Conservation (phyloP, 2,329 filamentous ascomycete species). For the Fusarium sp. region DNA sequence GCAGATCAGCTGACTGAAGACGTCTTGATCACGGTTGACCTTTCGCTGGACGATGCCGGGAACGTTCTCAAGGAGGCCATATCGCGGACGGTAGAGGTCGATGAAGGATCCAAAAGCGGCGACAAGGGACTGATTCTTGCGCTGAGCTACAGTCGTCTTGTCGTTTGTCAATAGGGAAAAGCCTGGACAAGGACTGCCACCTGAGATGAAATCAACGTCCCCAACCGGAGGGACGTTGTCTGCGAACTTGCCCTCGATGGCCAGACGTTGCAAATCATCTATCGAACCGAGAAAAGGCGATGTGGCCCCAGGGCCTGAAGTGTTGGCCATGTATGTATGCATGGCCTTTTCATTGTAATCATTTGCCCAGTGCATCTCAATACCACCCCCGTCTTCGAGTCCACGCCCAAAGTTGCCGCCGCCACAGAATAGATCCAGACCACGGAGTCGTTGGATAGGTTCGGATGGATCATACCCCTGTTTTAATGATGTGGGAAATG, state of each 20-base stretch:
- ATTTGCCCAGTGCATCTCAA: slow-evolving; percentile 73
- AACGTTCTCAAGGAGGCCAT: slow-evolving; percentile 82
- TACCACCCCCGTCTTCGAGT: slow-evolving; percentile 73
- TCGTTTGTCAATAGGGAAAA: slow-evolving; percentile 72
- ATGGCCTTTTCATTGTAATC: slow-evolving; percentile 72
- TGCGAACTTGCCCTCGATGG: slow-evolving; percentile 60
- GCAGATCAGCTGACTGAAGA: slow-evolving; percentile 78
- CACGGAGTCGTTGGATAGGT: slow-evolving; percentile 56
- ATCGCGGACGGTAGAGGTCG: slow-evolving; percentile 78
- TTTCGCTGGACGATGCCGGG: slow-evolving; percentile 66
- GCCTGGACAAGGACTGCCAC: slow-evolving; percentile 80
- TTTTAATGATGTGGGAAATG: slow-evolving; percentile 51
- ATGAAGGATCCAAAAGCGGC: slow-evolving; percentile 79
- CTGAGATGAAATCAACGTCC: slow-evolving; percentile 73
- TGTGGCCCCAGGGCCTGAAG: slow-evolving; percentile 50
- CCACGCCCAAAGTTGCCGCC: slow-evolving; percentile 81
- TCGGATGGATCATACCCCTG: slow-evolving; percentile 64
- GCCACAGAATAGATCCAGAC: slow-evolving; percentile 79
- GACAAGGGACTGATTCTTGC: slow-evolving; percentile 78
- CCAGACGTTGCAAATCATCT: slow-evolving; percentile 69
- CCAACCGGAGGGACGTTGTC: slow-evolving; percentile 65
- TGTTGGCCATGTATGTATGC: slow-evolving; percentile 78
- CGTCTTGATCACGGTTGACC: slow-evolving; percentile 63
- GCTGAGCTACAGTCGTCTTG: slow-evolving; percentile 62
- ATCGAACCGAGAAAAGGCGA: slow-evolving; percentile 75